Evolutionary conservation across 352 stramenopile species (phyloP).

Genomic region (Halophytophthora batemanensis): DNA sequence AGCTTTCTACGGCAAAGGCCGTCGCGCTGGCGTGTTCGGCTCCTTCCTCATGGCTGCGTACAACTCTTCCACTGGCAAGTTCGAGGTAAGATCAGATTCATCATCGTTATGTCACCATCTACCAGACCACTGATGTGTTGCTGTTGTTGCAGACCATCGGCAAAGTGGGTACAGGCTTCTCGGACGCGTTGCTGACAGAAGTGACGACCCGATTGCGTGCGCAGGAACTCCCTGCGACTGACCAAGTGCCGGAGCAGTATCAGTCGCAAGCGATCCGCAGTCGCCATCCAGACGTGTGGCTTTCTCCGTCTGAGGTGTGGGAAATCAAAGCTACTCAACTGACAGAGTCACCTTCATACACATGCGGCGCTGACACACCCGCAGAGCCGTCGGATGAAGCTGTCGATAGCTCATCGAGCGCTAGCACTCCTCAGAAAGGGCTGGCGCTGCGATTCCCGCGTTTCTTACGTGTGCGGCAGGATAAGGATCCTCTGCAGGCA

Average conservation of each 20-base stretch:
- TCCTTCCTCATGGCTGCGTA: slow-evolving; percentile 98
- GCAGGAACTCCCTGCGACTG: slow-evolving; percentile 32
- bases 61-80: slow-evolving; percentile 92
- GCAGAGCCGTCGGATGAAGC: neutral
- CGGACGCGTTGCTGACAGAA: slow-evolving; percentile 91
- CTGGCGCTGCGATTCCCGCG: slow-evolving; percentile 98
- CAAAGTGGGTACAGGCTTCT: slow-evolving; percentile 97
- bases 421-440: slow-evolving; percentile 50
- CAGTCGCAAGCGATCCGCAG: slow-evolving; percentile 50
- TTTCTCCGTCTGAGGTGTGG: slow-evolving; percentile 94
- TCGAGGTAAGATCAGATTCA: slow-evolving; percentile 65
- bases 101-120: neutral
- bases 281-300: slow-evolving; percentile 91
- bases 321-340: slow-evolving; percentile 99
- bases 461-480: slow-evolving; percentile 93
- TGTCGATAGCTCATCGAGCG: slow-evolving; percentile 4
- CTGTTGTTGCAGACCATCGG: slow-evolving; percentile 57
- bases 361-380: slow-evolving; percentile 49
- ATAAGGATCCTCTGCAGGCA: slow-evolving; percentile 95
- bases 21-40: slow-evolving; percentile 94
- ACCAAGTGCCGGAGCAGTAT: slow-evolving; percentile 58
- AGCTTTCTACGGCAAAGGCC: slow-evolving; percentile 95
- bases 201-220: slow-evolving; percentile 51
- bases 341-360: slow-evolving; percentile 95
- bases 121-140: slow-evolving; percentile 1